Base-by-base conservation (phyloP, 768 basidiomycete species). In the Pisolithus microcarpus region DNA sequence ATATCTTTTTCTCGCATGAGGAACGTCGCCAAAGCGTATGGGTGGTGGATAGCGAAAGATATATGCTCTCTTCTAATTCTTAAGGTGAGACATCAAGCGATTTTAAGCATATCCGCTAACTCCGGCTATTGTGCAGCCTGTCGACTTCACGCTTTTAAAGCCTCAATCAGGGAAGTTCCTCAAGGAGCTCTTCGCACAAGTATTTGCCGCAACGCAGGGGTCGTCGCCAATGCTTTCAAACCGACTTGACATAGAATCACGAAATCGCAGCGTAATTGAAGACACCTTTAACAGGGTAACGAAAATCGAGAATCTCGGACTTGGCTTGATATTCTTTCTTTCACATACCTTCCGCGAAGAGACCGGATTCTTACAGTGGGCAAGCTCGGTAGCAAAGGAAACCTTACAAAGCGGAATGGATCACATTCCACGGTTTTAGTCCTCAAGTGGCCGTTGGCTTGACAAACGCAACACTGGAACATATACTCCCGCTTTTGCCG, bases 31-130 rank as follows among this genome's bases (percentile, higher is more conserved):
- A 81, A 78, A 58, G 87, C 87, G 6, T 91, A 90, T 56, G 92
- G 82, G 1, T 99, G 94, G 91, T 91, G 90, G 82, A 79, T 96
- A 38, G 87, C 91, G 5, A 91, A 91, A 65, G 89, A 86, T 54
- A 81, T 79, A 10, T 72, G 88, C 26, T 75, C 81, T 21, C 70
- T 98, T 43, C 74, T 79, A 1, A 78, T 96, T 7, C 71, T 98
- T 50, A 97, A 97, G 80, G 94, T 94, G 51, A 51, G 66, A 21
- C 37, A 26, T 5, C 49, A 21, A 15, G 18, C 28, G 13, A 15
- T n/a, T 31, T 46, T 48, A 4, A 6, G 5, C 15, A 21, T 11
- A 6, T 1, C 13, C 11, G 7, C 34, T 48, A n/a, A 34, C 38
- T 47, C 1, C 8, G 7, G 36, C 19, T 16, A 21, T 55, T 43